Evolutionary conservation across 331 rosid species (phyloP).

Genomic region (Quercus lobata): DNA sequence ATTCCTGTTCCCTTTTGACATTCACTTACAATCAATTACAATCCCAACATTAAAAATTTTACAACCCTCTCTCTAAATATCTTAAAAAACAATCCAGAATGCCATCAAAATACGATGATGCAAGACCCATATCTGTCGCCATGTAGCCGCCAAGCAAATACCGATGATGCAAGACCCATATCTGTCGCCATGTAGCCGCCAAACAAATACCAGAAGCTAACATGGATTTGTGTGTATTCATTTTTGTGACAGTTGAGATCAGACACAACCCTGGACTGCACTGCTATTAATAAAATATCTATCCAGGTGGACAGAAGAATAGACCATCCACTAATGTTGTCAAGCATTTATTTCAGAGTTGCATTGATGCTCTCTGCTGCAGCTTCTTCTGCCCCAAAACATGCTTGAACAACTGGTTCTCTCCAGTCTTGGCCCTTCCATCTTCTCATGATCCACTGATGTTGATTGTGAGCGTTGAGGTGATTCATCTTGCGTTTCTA

Average conservation of each 20-base stretch:
- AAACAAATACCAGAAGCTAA: slow-evolving; percentile 36
- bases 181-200: slow-evolving; percentile 30
- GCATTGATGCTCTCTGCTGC: slow-evolving; percentile 91
- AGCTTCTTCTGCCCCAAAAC: slow-evolving; percentile 91
- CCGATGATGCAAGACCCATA: slow-evolving; percentile 12
- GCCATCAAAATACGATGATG: background rate
- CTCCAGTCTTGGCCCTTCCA: slow-evolving; percentile 63
- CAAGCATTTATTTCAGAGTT: slow-evolving; percentile 84
- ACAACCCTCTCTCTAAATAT: slow-evolving; percentile 19
- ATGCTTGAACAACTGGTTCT: slow-evolving; percentile 73
- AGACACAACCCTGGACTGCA: slow-evolving; percentile 7
- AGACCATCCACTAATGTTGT: slow-evolving; percentile 11
- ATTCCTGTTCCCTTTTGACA: slow-evolving; percentile 6
- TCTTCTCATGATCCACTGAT: slow-evolving; percentile 51
- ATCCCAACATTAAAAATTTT: slow-evolving; percentile 22
- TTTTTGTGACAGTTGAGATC: slow-evolving; percentile 1
- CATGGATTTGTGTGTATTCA: slow-evolving; percentile 21
- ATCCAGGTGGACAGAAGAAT: slow-evolving; percentile 12
- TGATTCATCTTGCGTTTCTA: slow-evolving; percentile 51
- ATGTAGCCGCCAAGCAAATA: slow-evolving; percentile 36
- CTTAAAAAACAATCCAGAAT: slow-evolving; percentile 21
- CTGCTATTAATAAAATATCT: background rate
- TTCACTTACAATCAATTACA: slow-evolving; percentile 33
- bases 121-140: slow-evolving; percentile 26
- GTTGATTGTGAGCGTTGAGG: slow-evolving; percentile 49